Evolutionary conservation across 2,329 filamentous ascomycete genomes (phyloP).

Genomic region (Scytalidium lignicola): DNA sequence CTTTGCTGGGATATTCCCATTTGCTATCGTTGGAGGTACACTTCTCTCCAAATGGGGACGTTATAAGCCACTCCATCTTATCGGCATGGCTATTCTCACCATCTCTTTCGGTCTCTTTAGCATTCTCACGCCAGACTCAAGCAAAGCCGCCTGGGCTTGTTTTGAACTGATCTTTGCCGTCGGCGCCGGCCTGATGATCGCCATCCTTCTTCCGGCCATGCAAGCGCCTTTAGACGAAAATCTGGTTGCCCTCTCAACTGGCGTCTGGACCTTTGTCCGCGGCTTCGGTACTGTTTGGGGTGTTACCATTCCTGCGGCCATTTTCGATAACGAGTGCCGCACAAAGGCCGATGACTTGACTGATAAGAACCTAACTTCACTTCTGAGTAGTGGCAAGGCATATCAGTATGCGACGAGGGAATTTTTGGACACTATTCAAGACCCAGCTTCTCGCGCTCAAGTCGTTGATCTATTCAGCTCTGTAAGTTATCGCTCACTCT

Average conservation of each 20-base stretch:
- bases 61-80: constrained; percentile 27
- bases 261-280: constrained; percentile 6
- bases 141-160: constrained; percentile 23
- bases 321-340: constrained; percentile 17
- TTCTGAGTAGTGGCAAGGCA: constrained; percentile 9
- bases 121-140: constrained; percentile 19
- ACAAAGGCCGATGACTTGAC: no score
- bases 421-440: constrained; percentile 7
- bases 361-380: no score
- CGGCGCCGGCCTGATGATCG: constrained; percentile 22
- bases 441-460: no score
- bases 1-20: constrained; percentile 32
- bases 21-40: constrained; percentile 31
- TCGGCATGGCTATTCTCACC: constrained; percentile 23
- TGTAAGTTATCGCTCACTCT: no score
- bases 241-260: constrained; percentile 7
- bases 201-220: constrained; percentile 7
- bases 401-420: constrained; percentile 7
- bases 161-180: constrained; percentile 25
- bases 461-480: no score
- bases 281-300: constrained; percentile 10
- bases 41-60: constrained; percentile 28
- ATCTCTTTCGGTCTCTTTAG: constrained; percentile 25
- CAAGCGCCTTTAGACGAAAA: constrained; percentile 9
- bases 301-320: constrained; percentile 2